Percentiles rank a stretch among this genome's conserved stretches.
phyloP scores from a whole-genome alignment of 768 basidiomycete genomes.

The Tricholoma terreum region DNA sequence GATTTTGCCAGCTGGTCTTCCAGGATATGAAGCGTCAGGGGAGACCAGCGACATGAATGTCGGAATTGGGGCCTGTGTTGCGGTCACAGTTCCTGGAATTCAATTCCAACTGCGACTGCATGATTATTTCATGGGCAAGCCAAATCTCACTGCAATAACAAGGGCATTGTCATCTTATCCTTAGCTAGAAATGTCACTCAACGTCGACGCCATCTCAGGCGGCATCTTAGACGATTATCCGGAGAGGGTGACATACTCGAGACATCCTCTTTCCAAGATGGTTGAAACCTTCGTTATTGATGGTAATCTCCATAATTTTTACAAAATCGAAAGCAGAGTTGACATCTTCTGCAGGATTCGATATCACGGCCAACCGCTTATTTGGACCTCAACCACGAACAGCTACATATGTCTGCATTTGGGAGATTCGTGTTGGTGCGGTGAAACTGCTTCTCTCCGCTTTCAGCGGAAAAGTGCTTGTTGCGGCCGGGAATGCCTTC shows the following conservation, averaged over 20 bases:
- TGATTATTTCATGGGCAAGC: constrained; percentile 83
- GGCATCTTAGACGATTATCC: constrained; percentile 45
- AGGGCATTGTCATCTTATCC: not conserved
- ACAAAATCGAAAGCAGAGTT: not conserved
- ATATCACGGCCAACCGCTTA: constrained; percentile 79
- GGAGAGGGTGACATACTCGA: constrained; percentile 35
- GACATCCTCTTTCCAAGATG: constrained; percentile 14
- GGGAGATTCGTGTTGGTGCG: constrained; percentile 79
- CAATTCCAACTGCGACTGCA: constrained; percentile 77
- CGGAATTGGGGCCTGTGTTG: constrained; percentile 51
- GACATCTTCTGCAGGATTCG: constrained; percentile 49
- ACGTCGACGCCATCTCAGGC: constrained; percentile 59
- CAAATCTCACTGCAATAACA: not conserved
- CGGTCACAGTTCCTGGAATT: constrained; percentile 61
- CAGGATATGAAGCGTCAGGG: constrained; percentile 49
- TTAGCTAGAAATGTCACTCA: constrained; percentile 70
- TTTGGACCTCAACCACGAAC: constrained; percentile 88
- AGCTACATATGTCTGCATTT: constrained; percentile 86
- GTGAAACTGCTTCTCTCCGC: constrained; percentile 57
- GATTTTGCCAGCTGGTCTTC: constrained; percentile 63
- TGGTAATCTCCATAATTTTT: constrained; percentile 25
- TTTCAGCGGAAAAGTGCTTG: constrained; percentile 47
- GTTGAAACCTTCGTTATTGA: constrained; percentile 49
- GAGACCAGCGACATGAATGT: constrained; percentile 25
- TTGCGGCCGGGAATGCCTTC: constrained; percentile 55